phyloP scores from a whole-genome alignment of 805 yeast species.

The Lipomyces yamadae region DNA sequence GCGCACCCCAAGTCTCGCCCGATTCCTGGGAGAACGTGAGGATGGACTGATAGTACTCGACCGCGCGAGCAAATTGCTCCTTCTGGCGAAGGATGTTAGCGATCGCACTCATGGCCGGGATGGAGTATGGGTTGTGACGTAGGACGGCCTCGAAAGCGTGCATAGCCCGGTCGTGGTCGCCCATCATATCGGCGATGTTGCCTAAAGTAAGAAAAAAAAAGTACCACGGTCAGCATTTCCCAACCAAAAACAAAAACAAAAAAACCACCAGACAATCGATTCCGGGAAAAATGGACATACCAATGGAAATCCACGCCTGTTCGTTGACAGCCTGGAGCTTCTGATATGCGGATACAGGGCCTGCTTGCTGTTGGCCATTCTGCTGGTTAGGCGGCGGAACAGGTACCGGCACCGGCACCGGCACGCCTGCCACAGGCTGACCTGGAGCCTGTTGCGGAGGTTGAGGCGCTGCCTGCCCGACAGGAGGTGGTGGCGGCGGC shows the following conservation, averaged over 20 bases:
- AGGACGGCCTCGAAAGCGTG: constrained; percentile 86
- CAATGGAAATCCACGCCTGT: constrained; percentile 39
- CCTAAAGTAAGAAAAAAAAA: constrained; percentile 49
- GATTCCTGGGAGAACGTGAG: constrained; percentile 79
- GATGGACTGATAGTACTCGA: constrained; percentile 90
- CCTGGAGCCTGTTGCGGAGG: constrained; percentile 4
- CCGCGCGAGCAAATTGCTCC: constrained; percentile 91
- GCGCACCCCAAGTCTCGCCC: constrained; percentile 92
- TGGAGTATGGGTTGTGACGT: constrained; percentile 81
- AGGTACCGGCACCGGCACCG: constrained; percentile 18
- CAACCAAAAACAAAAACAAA: too few species aligned
- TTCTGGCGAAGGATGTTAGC: constrained; percentile 88
- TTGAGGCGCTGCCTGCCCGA: constrained; percentile 6
- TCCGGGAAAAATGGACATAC: constrained; percentile 10
- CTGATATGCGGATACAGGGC: constrained; percentile 33
- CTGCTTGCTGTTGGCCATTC: constrained; percentile 26
- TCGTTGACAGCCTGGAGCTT: constrained; percentile 39
- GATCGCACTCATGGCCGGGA: constrained; percentile 80
- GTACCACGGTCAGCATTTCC: constrained; percentile 79
- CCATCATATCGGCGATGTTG: constrained; percentile 83
- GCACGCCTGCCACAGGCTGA: constrained; percentile 5
- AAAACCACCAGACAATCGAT: not conserved
- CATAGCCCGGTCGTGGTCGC: constrained; percentile 87
- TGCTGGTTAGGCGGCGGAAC: constrained; percentile 14
- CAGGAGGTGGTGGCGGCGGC: not conserved